Conservation (phyloP, 1,139 yeast species). For the Blastobotrys petasosporus region DNA sequence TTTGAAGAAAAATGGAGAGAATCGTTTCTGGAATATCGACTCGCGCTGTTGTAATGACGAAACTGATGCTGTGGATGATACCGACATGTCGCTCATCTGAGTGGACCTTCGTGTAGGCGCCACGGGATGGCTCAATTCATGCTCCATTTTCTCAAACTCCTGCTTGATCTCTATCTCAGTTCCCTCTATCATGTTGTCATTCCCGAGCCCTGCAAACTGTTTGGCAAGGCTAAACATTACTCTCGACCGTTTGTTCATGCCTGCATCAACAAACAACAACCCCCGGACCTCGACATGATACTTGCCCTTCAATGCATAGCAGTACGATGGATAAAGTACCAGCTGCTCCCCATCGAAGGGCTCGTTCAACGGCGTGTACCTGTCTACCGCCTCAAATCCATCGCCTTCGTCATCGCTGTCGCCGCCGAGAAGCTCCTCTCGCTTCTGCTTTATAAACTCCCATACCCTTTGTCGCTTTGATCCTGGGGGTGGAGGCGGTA, state of each 20-base stretch:
- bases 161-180: not conserved
- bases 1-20: constrained; percentile 26
- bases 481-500: constrained; percentile 10
- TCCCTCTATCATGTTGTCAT: not conserved
- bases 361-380: constrained; percentile 12
- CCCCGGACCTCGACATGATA: constrained; percentile 63
- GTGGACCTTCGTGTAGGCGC: too few species aligned
- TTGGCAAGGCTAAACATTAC: constrained; percentile 63
- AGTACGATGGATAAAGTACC: constrained; percentile 58
- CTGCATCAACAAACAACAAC: constrained; percentile 66
- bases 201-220: constrained; percentile 49
- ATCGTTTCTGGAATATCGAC: constrained; percentile 19
- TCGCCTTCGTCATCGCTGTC: constrained; percentile 13
- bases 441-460: constrained; percentile 21
- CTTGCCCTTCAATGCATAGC: constrained; percentile 33
- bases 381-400: constrained; percentile 8
- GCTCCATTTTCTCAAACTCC: not conserved
- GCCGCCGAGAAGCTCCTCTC: constrained; percentile 19
- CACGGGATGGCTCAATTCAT: not conserved
- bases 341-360: constrained; percentile 32
- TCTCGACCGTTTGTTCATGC: constrained; percentile 62
- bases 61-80: not conserved
- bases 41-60: constrained; percentile 9
- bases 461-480: constrained; percentile 21
- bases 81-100: not conserved